Conservation (phyloP, 2,329 filamentous ascomycete genomes). For the Talaromyces albobiverticillius region DNA sequence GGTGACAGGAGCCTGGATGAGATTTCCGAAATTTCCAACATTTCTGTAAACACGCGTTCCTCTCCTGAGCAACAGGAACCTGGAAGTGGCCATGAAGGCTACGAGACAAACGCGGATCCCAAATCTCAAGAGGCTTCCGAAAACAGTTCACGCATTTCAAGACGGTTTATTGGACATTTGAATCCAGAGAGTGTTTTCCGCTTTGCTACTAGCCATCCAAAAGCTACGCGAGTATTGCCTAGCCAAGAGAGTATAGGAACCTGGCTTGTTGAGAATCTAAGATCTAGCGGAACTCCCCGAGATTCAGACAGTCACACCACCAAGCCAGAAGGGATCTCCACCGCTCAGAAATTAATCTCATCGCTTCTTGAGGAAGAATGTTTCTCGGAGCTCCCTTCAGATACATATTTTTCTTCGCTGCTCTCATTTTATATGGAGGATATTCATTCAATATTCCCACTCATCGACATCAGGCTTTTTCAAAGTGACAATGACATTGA, state of each 20-base stretch:
- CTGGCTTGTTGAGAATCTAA: constrained; percentile 6
- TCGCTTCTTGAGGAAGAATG: constrained; percentile 6
- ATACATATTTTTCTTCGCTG: not conserved
- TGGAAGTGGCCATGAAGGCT: too few species aligned
- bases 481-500: constrained; percentile 20
- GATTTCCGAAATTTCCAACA: too few species aligned
- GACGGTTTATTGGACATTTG: constrained; percentile 47
- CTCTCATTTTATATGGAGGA: constrained; percentile 48
- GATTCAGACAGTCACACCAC: not conserved
- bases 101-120: too few species aligned
- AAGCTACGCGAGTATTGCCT: constrained; percentile 26
- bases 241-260: constrained; percentile 1
- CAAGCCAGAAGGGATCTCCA: not conserved
- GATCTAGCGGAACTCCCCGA: not conserved
- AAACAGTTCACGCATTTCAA: not conserved
- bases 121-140: too few species aligned
- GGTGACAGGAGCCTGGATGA: too few species aligned
- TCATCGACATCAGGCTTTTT: constrained; percentile 40
- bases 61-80: too few species aligned
- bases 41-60: too few species aligned
- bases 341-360: not conserved
- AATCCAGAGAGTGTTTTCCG: constrained; percentile 61
- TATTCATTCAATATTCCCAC: constrained; percentile 55
- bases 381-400: not conserved
- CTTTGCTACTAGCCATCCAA: constrained; percentile 49